phyloP scores from a whole-genome alignment of 2,329 filamentous ascomycete species.

The Sarocladium brachiariae region DNA sequence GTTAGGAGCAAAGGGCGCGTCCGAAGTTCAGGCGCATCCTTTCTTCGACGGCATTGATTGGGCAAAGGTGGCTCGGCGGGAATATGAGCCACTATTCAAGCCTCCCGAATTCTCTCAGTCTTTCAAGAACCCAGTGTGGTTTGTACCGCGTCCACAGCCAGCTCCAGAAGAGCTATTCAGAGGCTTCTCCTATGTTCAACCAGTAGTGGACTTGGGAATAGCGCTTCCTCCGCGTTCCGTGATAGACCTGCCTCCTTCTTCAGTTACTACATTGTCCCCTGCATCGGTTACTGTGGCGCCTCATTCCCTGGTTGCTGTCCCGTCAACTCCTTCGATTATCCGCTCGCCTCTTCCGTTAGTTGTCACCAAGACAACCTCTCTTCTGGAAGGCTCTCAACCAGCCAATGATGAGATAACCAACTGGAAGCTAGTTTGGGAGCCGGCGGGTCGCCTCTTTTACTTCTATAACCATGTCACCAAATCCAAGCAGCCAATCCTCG shows the following conservation, averaged over 20 bases:
- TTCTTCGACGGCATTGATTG: slow-evolving; percentile 99
- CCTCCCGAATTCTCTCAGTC: slow-evolving; percentile 34
- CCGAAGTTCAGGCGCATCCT: slow-evolving; percentile 96
- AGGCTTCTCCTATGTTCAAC: neutral
- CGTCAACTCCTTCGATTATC: neutral
- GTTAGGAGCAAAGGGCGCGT: slow-evolving; percentile 85
- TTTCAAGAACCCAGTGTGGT: neutral
- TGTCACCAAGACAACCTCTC: neutral
- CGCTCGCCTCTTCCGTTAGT: neutral
- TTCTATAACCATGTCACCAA: neutral
- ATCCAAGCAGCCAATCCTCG: neutral
- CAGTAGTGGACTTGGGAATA: neutral
- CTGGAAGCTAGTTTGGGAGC: neutral
- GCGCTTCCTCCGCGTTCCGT: neutral
- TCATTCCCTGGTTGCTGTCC: neutral
- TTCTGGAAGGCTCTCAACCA: neutral
- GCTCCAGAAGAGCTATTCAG: neutral
- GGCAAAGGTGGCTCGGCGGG: slow-evolving; percentile 92
- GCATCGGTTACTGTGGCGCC: too few relatives aligned
- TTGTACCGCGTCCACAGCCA: neutral
- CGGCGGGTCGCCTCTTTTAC: neutral
- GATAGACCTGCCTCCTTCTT: neutral
- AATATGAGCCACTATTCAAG: slow-evolving; percentile 97
- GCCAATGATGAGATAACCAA: neutral
- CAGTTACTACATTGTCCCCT: neutral